These are phyloP conservation scores for Gossypium gossypioides DNA, from an alignment of 441 rosid species.

Conservation along the genomic window DNA sequence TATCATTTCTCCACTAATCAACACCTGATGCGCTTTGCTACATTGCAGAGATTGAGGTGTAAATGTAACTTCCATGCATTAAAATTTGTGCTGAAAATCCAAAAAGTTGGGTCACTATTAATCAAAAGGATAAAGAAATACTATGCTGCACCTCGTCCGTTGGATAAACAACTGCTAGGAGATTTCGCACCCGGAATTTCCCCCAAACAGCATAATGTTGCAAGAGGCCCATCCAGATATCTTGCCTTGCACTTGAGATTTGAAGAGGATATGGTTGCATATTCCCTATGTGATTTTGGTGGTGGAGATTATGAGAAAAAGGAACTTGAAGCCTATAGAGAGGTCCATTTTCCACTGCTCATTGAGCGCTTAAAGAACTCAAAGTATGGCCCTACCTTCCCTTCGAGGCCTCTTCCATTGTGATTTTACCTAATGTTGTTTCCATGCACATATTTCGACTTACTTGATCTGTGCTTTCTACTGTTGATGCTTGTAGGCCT, in stretches of 20 bases:
- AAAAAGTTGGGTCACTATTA: conserved; percentile 53
- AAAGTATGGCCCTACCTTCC: conserved; percentile 28
- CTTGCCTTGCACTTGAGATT: conserved; percentile 89
- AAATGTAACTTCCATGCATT: conserved; percentile 92
- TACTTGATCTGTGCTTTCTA: conserved; percentile 1
- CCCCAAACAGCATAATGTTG: conserved; percentile 19
- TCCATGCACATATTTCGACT: background rate
- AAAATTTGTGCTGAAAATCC: conserved; percentile 68
- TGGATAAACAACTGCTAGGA: conserved; percentile 66
- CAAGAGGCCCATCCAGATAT: conserved; percentile 35
- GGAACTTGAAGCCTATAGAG: conserved; percentile 75
- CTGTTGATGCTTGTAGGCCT: conserved; percentile 29
- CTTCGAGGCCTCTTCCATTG: background rate
- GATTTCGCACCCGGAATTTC: conserved; percentile 27
- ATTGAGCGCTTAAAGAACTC: conserved; percentile 48
- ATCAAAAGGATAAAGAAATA: conserved; percentile 60
- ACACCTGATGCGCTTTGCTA: background rate
- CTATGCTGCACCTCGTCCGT: conserved; percentile 29
- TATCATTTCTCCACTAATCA: background rate
- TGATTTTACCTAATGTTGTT: background rate
- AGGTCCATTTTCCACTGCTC: conserved; percentile 74
- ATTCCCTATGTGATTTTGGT: conserved; percentile 79
- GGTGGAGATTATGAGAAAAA: conserved; percentile 63
- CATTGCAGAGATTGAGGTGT: conserved; percentile 66
- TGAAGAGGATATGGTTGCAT: conserved; percentile 94